Base-by-base conservation (phyloP, 164 flowering plant genomes). In the Magnolia sinica region DNA sequence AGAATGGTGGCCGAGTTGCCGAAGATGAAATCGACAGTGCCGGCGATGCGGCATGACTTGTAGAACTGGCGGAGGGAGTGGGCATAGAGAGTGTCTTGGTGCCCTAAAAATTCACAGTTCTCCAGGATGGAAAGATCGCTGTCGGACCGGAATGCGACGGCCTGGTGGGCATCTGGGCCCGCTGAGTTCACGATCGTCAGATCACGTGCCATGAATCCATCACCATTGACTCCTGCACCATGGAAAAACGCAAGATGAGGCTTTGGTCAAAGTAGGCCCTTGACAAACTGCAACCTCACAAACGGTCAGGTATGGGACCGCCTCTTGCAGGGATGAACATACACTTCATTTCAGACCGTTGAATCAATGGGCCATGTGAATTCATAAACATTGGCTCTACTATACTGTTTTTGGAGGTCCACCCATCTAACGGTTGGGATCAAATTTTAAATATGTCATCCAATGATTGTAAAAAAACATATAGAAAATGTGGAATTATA, bases 161-260 rank as follows among this genome's bases (percentile, higher is more conserved):
- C 81, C 31, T 79, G 81, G 50, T 75, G 81, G 23, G 70, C 73
- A 50, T 79, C 78, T 0, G 81, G 78, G 10, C 81, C 81, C 0
- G 81, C 81, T 23, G 78, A 52, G 78, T 79, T 79, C 75, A 64
- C 71, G 31, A 79, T 64, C 3, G 81, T 79, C 8, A 79, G 24
- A 45, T 71, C 81, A 16, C 66, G 24, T 19, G 81, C 81, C 81
- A 74, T 79, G 81, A 79, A 79, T 49, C 81, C 81, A 52, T 79
- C 81, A 4, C 81, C 81, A 22, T 45, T 64, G 29, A 79, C 75
- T n/a, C 78, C 81, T 73, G 49, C 18, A 74, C 6, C 58, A 29
- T 55, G 16, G 37, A n/a, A 20, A 19, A 55, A 52, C 0, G 19
- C 5, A 29, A 14, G 20, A 52, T 20, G 68, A 19, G 68, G 7